Conservation (phyloP, 192 early-diverging fungal genomes). For the Backusella tuberculispora region DNA sequence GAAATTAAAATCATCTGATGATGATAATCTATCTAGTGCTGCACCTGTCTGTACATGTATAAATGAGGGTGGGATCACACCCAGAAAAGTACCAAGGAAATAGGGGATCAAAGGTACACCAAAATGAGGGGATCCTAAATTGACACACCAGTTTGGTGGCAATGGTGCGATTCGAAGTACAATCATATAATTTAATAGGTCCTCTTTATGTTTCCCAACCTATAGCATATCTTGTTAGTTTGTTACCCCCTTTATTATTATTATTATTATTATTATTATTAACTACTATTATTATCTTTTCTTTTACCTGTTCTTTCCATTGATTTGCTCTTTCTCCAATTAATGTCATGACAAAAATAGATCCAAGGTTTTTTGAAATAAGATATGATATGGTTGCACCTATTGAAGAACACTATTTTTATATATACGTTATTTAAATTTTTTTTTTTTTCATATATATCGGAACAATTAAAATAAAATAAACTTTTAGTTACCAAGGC, state of each 20-base stretch:
- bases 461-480: no score
- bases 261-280: background rate
- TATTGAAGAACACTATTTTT: conserved; percentile 58
- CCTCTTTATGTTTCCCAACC: conserved; percentile 49
- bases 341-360: conserved; percentile 49
- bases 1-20: conserved; percentile 48
- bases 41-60: conserved; percentile 63
- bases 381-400: conserved; percentile 60
- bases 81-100: conserved; percentile 59
- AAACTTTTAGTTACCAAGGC: conserved; percentile 44
- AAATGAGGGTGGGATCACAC: conserved; percentile 53
- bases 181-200: conserved; percentile 63
- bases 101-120: conserved; percentile 53
- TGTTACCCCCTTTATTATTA: background rate
- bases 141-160: conserved; percentile 66
- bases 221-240: background rate
- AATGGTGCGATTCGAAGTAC: conserved; percentile 57
- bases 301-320: conserved; percentile 53
- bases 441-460: no score
- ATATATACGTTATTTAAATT: no score
- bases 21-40: conserved; percentile 50
- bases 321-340: conserved; percentile 48
- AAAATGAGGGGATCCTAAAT: conserved; percentile 62
- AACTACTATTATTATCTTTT: background rate
- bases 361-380: conserved; percentile 51